Evolutionary conservation across 2,329 filamentous ascomycete species (phyloP), one percentile per base, ranked within the genome.

Genomic region (Cordyceps cateniannulata): DNA sequence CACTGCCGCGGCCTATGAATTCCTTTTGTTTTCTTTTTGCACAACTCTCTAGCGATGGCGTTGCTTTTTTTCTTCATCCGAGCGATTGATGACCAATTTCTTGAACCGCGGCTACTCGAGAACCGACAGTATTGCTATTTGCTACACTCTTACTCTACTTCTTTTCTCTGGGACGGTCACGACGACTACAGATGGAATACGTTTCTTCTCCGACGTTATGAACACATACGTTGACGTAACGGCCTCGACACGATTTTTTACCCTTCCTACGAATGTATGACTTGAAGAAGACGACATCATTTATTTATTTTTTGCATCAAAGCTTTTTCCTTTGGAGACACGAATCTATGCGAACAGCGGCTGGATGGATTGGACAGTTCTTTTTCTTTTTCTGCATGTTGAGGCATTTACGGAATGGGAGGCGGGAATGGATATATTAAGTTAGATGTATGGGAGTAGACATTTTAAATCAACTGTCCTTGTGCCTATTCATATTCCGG

Each of bases 191-290:
- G n/a, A 20, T 59, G 65, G 68, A 66, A 67, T 70, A 67, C 68
- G 72, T 65, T n/a, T 66, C 66, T 20, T 66, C 68, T 67, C 65
- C 67, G 66, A 66, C 64, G 62, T 56, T 61, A 69, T 65, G 65
- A 53, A 70, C 67, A 65, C 68, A 70, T 72, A 61, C 48, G 54
- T 60, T 71, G 70, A 71, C 69, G 32, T 70, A 65, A 75, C 66
- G 71, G 74, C 68, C 66, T 68, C 69, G 65, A 55, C 70, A 73
- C 70, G 71, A 73, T 66, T 70, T 59, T 59, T 71, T 70, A 61
- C 25, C 12, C 27, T 68, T 73, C 72, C 71, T 69, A 73, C 65
- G 71, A 73, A 68, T 75, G 71, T 74, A 75, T 73, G 73, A 78
- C 68, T 68, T 75, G 71, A 75, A 77, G 71, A 72, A 71, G 69